Conservation (phyloP, 768 basidiomycete genomes). For the Phaeolepiota aurea region DNA sequence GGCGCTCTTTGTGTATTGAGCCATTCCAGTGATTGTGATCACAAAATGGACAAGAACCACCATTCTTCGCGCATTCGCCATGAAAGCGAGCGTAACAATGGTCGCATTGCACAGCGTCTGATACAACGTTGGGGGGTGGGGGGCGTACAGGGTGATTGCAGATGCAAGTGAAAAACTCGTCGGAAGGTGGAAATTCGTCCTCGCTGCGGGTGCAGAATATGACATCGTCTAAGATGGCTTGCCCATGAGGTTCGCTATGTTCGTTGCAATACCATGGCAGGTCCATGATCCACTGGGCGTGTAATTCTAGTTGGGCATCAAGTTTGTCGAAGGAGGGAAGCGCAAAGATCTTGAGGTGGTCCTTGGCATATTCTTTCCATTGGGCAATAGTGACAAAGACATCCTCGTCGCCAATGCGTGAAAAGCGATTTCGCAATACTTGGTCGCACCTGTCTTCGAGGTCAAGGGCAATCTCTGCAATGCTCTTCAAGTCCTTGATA, state of each 20-base stretch:
- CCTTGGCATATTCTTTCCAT: slow-evolving; percentile 66
- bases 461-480: slow-evolving; percentile 70
- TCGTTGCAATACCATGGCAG: slow-evolving; percentile 75
- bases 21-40: slow-evolving; percentile 92
- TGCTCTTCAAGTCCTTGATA: slow-evolving; percentile 56
- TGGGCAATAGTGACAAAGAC: slow-evolving; percentile 65
- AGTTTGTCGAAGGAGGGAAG: slow-evolving; percentile 69
- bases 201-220: slow-evolving; percentile 65
- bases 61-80: slow-evolving; percentile 75
- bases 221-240: slow-evolving; percentile 65
- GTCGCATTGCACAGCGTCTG: slow-evolving; percentile 86
- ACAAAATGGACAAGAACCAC: slow-evolving; percentile 89
- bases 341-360: slow-evolving; percentile 65
- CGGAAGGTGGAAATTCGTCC: slow-evolving; percentile 70
- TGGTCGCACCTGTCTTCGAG: slow-evolving; percentile 70
- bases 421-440: slow-evolving; percentile 58
- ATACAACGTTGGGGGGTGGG: slow-evolving; percentile 63
- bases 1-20: slow-evolving; percentile 72
- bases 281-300: slow-evolving; percentile 64
- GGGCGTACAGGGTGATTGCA: slow-evolving; percentile 71
- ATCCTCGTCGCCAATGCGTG: slow-evolving; percentile 41
- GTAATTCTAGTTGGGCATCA: slow-evolving; percentile 55
- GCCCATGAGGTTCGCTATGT: slow-evolving; percentile 56
- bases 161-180: slow-evolving; percentile 83
- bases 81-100: slow-evolving; percentile 86